Conservation (phyloP, 495 filamentous ascomycete species). For the Jackrogersella multiformis region DNA sequence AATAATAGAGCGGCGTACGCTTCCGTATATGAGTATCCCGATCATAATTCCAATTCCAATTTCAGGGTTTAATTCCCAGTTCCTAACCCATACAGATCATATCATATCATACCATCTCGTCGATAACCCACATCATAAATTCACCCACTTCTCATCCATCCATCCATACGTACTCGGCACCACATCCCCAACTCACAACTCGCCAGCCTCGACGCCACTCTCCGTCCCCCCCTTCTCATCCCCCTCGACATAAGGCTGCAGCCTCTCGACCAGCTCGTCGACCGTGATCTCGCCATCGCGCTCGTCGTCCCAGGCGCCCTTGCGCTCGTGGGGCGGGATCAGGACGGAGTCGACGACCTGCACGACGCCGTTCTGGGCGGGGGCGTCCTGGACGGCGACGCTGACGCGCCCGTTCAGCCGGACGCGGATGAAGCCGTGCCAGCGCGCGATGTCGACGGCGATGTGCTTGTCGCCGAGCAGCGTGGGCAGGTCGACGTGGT, state of each 20-base stretch:
- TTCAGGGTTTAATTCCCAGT: neutral
- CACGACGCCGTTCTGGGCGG: conserved; percentile 77
- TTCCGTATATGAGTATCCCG: neutral
- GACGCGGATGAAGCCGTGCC: conserved; percentile 68
- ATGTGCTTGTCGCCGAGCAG: conserved; percentile 67
- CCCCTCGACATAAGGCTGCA: conserved; percentile 47
- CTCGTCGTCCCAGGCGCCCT: conserved; percentile 41
- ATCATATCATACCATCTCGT: neutral
- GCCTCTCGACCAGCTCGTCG: conserved; percentile 68
- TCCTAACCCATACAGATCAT: neutral
- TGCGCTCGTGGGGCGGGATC: conserved; percentile 71
- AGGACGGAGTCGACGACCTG: conserved; percentile 76
- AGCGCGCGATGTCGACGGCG: conserved; percentile 72
- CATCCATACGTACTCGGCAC: neutral
- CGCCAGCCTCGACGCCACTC: conserved; percentile 13
- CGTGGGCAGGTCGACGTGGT: conserved; percentile 73
- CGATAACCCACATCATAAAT: too few relatives aligned
- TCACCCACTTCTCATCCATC: too few relatives aligned
- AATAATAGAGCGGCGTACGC: conserved; percentile 12
- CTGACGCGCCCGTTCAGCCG: conserved; percentile 72
- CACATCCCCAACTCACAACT: conserved; percentile 36
- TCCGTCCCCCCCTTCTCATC: conserved; percentile 26
- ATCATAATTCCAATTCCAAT: neutral
- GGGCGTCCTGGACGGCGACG: conserved; percentile 70
- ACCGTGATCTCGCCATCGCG: conserved; percentile 68